phyloP scores from a whole-genome alignment of 1,284 basidiomycete genomes.

The Cutaneotrichosporon mucoides region DNA sequence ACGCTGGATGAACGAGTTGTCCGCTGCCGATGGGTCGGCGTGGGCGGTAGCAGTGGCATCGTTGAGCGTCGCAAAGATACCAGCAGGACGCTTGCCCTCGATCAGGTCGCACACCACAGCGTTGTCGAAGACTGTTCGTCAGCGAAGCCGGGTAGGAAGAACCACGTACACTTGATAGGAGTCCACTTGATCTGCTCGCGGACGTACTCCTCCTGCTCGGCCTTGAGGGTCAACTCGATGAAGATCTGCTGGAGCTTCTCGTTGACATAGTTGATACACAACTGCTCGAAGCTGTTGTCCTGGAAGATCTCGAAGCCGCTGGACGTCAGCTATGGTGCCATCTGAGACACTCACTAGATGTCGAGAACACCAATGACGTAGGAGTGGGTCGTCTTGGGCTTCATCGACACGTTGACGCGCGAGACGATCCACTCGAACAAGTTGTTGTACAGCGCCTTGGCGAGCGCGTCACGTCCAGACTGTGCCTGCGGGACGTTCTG shows the following conservation, averaged over 20 bases:
- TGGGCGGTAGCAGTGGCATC: slow-evolving; percentile 98
- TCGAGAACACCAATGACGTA: slow-evolving; percentile 96
- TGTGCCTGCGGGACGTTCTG: slow-evolving; percentile 88
- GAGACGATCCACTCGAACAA: slow-evolving; percentile 99
- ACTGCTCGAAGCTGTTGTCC: slow-evolving; percentile 98
- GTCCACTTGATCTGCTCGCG: slow-evolving; percentile 99
- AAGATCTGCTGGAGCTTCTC: slow-evolving; percentile 99
- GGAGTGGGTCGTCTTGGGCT: slow-evolving; percentile 66
- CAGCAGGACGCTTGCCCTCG: slow-evolving; percentile 91
- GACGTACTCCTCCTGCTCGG: slow-evolving; percentile 77
- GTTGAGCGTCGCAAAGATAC: slow-evolving; percentile 96
- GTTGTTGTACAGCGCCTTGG: slow-evolving; percentile 98
- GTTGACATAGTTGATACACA: slow-evolving; percentile 99
- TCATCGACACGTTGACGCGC: slow-evolving; percentile 94
- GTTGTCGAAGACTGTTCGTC: slow-evolving; percentile 47
- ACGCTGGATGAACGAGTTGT: slow-evolving; percentile 95
- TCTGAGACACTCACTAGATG: slow-evolving; percentile 60
- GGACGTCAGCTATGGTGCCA: slow-evolving; percentile 18
- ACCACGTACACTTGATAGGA: slow-evolving; percentile 72
- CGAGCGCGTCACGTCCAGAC: slow-evolving; percentile 83
- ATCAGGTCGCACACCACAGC: slow-evolving; percentile 93
- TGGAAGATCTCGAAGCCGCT: slow-evolving; percentile 89
- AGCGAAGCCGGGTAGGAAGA: not conserved
- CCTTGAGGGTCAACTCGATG: slow-evolving; percentile 97
- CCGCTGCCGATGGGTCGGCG: slow-evolving; percentile 92